These are phyloP conservation scores for Gentiana dahurica DNA, from an alignment of 257 asterid genomes.

Conservation along the genomic window DNA sequence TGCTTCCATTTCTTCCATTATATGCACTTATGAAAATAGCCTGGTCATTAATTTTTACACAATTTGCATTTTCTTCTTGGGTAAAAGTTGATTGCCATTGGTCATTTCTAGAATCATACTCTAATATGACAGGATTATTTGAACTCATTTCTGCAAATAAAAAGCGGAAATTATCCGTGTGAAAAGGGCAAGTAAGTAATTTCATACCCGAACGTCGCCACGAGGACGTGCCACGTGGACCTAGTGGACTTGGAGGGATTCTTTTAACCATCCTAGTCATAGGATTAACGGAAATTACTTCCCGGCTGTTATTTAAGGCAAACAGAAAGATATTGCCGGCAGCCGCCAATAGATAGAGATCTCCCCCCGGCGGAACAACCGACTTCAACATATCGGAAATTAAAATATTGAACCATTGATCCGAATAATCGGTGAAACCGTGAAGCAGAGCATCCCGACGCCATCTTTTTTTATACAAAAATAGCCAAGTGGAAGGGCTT, in stretches of 20 bases:
- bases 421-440: constrained; percentile 20
- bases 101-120: constrained; percentile 23
- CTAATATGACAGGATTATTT: constrained; percentile 18
- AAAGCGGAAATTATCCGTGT: constrained; percentile 18
- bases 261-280: constrained; percentile 18
- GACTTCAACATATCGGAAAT: constrained; percentile 22
- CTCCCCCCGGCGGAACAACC: constrained; percentile 34
- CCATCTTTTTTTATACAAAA: constrained; percentile 31
- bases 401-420: constrained; percentile 26
- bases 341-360: constrained; percentile 33
- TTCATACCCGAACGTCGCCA: constrained; percentile 42
- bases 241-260: constrained; percentile 35
- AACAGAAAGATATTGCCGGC: constrained; percentile 31
- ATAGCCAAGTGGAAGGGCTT: constrained; percentile 25
- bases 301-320: constrained; percentile 29
- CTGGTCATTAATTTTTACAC: neutral
- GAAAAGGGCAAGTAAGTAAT: constrained; percentile 16
- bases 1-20: constrained; percentile 23
- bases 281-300: constrained; percentile 32
- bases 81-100: constrained; percentile 18
- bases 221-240: constrained; percentile 37
- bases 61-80: constrained; percentile 4
- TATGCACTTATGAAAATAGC: constrained; percentile 22
- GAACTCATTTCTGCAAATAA: constrained; percentile 24
- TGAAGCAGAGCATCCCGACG: constrained; percentile 30